These are phyloP conservation scores for Trichophaea hybrida DNA, from an alignment of 2,329 filamentous ascomycete genomes.

Conservation along the genomic window DNA sequence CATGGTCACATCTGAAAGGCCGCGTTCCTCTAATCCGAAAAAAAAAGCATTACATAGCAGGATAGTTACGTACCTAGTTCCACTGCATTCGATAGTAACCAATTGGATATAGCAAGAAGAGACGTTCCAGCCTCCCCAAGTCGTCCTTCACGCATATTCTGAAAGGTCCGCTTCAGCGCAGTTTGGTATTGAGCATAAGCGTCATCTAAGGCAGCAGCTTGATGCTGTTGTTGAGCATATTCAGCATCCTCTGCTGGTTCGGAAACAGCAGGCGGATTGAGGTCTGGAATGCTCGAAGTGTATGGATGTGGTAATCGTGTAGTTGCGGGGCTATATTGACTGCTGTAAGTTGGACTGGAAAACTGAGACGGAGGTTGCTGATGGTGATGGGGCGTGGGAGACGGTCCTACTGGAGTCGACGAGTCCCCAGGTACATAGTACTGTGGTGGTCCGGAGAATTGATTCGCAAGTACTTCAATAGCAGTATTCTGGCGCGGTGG, in stretches of 20 bases:
- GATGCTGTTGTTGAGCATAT: slow-evolving; percentile 19
- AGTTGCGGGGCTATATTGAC: slow-evolving; percentile 20
- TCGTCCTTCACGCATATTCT: slow-evolving; percentile 49
- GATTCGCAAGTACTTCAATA: slow-evolving; percentile 28
- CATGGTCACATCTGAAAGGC: not conserved
- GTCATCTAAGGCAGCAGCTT: slow-evolving; percentile 24
- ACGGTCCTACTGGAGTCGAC: slow-evolving; percentile 11
- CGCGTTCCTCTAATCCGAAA: not conserved
- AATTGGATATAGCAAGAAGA: slow-evolving; percentile 49
- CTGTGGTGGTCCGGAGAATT: slow-evolving; percentile 25
- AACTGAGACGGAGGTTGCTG: slow-evolving; percentile 25
- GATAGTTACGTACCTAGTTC: slow-evolving; percentile 44
- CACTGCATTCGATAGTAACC: slow-evolving; percentile 50
- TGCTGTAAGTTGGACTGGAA: slow-evolving; percentile 21
- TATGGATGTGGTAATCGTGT: slow-evolving; percentile 17
- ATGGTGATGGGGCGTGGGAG: slow-evolving; percentile 18
- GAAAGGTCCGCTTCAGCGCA: slow-evolving; percentile 53
- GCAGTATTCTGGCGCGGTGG: slow-evolving; percentile 26
- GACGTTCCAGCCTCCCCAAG: slow-evolving; percentile 45
- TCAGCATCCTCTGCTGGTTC: slow-evolving; percentile 18
- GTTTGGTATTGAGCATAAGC: slow-evolving; percentile 40
- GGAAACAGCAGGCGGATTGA: slow-evolving; percentile 15
- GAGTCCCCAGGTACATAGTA: slow-evolving; percentile 24
- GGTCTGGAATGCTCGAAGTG: slow-evolving; percentile 19
- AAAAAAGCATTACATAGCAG: not conserved